These are phyloP conservation scores for Fraxinus albicans DNA, from an alignment of 305 asterid species.

Conservation along the genomic window DNA sequence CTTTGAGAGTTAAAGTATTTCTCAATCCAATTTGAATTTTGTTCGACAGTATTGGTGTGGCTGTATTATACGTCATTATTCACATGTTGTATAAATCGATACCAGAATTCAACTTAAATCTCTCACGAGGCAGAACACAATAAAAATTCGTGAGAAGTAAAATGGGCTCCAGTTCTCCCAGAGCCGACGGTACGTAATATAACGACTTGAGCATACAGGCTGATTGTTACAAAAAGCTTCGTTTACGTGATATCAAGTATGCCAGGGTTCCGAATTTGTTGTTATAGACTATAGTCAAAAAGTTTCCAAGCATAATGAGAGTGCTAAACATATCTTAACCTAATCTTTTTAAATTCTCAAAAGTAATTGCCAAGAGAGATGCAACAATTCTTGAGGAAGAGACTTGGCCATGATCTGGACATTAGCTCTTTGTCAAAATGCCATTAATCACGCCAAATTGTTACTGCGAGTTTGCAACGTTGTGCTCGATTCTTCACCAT, in stretches of 20 bases:
- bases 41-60: not conserved
- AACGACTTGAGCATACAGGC: too few species aligned
- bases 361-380: slow-evolving; percentile 71
- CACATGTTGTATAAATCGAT: not conserved
- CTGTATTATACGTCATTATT: not conserved
- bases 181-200: too few species aligned
- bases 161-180: too few species aligned
- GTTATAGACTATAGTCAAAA: not conserved
- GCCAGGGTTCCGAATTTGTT: not conserved
- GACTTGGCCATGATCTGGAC: slow-evolving; percentile 72
- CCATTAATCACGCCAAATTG: slow-evolving; percentile 52
- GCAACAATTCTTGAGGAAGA: slow-evolving; percentile 71
- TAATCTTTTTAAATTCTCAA: slow-evolving; percentile 2
- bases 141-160: too few species aligned
- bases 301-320: slow-evolving; percentile 17
- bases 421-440: slow-evolving; percentile 69
- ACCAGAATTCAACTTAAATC: not conserved
- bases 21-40: not conserved
- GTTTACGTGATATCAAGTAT: not conserved
- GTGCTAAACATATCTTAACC: not conserved
- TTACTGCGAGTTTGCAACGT: not conserved
- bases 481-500: not conserved
- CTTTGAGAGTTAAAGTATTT: slow-evolving; percentile 48
- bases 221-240: not conserved
- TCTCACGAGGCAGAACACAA: not conserved